These are phyloP conservation scores for Hanseniaspora occidentalis DNA, from an alignment of 805 yeast species.

Conservation along the genomic window DNA sequence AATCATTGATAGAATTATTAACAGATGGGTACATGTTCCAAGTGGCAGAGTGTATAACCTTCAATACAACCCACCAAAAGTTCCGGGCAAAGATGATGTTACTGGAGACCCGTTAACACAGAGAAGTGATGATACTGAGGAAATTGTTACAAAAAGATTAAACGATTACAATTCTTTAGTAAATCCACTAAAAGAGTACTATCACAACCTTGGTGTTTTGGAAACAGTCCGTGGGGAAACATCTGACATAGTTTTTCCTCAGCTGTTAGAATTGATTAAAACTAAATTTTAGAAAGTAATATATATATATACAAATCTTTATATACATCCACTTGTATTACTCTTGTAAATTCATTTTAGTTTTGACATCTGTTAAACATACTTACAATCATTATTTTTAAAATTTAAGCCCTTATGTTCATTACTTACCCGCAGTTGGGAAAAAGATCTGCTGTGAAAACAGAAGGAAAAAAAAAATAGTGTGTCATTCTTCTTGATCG, in stretches of 20 bases:
- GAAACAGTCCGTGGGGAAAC: slow-evolving; percentile 59
- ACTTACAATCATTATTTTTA: too few species aligned
- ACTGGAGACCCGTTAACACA: slow-evolving; percentile 80
- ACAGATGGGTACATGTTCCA: slow-evolving; percentile 71
- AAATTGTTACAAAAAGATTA: slow-evolving; percentile 55
- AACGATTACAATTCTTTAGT: slow-evolving; percentile 47
- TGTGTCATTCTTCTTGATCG: too few species aligned
- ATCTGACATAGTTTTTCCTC: slow-evolving; percentile 74
- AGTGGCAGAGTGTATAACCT: slow-evolving; percentile 82
- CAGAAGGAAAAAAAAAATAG: too few species aligned
- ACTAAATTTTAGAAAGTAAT: slow-evolving; percentile 16
- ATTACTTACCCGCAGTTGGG: too few species aligned
- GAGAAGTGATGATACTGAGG: slow-evolving; percentile 74
- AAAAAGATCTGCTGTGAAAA: neutral
- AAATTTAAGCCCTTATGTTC: too few species aligned
- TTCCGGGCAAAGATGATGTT: slow-evolving; percentile 68
- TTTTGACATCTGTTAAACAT: too few species aligned
- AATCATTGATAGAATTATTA: slow-evolving; percentile 69
- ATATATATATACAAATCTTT: too few species aligned
- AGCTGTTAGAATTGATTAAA: slow-evolving; percentile 34
- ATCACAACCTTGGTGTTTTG: slow-evolving; percentile 36
- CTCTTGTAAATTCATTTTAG: too few species aligned
- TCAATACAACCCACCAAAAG: slow-evolving; percentile 81
- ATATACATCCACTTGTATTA: too few species aligned
- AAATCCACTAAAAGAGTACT: slow-evolving; percentile 54